These are phyloP conservation scores for Linnemannia zychae DNA, from an alignment of 192 early-diverging fungal genomes.

Conservation along the genomic window DNA sequence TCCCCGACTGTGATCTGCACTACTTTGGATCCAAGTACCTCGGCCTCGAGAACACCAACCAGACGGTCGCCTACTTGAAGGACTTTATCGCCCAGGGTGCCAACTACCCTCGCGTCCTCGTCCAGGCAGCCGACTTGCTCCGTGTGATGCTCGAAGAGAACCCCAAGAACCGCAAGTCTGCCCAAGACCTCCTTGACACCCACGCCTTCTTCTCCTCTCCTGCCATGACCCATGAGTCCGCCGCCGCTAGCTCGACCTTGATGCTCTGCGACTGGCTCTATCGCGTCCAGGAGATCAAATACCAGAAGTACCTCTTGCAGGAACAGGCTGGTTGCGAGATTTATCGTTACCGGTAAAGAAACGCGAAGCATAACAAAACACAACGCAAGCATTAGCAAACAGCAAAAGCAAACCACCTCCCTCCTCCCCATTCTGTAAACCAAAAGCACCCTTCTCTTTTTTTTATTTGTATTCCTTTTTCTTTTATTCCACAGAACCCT, in stretches of 20 bases:
- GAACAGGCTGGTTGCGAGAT: slow-evolving; percentile 47
- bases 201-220: slow-evolving; percentile 33
- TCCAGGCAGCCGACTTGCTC: slow-evolving; percentile 44
- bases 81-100: slow-evolving; percentile 52
- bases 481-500: too few relatives aligned
- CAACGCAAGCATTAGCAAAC: neutral
- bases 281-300: slow-evolving; percentile 56
- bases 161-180: slow-evolving; percentile 44
- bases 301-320: slow-evolving; percentile 45
- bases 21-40: slow-evolving; percentile 78
- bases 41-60: slow-evolving; percentile 51
- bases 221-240: neutral
- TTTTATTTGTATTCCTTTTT: neutral
- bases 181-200: slow-evolving; percentile 35
- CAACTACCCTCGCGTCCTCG: slow-evolving; percentile 28
- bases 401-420: neutral
- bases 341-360: slow-evolving; percentile 41
- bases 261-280: slow-evolving; percentile 52
- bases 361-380: neutral
- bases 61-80: slow-evolving; percentile 37
- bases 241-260: slow-evolving; percentile 15
- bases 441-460: neutral
- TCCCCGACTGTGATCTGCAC: slow-evolving; percentile 73
- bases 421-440: slow-evolving; percentile 1
- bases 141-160: slow-evolving; percentile 46